Percentiles rank a stretch among this genome's conserved stretches.
Conservation (phyloP, 1,139 yeast species). For the Hansenula sp. region DNA sequence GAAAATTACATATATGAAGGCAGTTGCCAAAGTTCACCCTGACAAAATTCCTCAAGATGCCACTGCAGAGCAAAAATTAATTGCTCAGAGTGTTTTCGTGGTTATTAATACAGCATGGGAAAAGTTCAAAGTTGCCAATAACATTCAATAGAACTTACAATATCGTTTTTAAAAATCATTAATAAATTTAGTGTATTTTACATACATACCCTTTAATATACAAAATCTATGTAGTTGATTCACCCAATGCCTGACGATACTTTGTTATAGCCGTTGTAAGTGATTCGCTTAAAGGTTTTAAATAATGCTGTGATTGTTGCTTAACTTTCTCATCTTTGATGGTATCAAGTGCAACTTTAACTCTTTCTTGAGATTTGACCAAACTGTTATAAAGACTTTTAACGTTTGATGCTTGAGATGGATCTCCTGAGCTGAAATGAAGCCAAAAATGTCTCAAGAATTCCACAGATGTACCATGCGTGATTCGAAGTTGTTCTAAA, state of each 20-base stretch:
- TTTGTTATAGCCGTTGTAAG: slow-evolving; percentile 33
- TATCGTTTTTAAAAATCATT: too few species aligned
- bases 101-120: slow-evolving; percentile 91
- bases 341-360: slow-evolving; percentile 30
- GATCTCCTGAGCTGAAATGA: slow-evolving; percentile 55
- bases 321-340: slow-evolving; percentile 24
- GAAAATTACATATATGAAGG: slow-evolving; percentile 84
- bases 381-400: slow-evolving; percentile 43
- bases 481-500: slow-evolving; percentile 39
- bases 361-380: slow-evolving; percentile 41
- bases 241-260: slow-evolving; percentile 27
- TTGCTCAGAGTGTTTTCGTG: slow-evolving; percentile 85
- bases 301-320: slow-evolving; percentile 22
- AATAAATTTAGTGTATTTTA: too few species aligned
- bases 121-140: slow-evolving; percentile 58
- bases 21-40: slow-evolving; percentile 90
- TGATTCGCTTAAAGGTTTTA: slow-evolving; percentile 35
- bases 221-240: neutral
- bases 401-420: slow-evolving; percentile 42
- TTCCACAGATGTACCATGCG: slow-evolving; percentile 67
- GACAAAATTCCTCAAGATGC: slow-evolving; percentile 65
- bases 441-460: slow-evolving; percentile 69
- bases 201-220: too few species aligned
- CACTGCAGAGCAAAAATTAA: slow-evolving; percentile 63
- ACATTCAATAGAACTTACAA: slow-evolving; percentile 23